Conservation (phyloP, 139 green algal species). For the Nannochloris sp. region DNA sequence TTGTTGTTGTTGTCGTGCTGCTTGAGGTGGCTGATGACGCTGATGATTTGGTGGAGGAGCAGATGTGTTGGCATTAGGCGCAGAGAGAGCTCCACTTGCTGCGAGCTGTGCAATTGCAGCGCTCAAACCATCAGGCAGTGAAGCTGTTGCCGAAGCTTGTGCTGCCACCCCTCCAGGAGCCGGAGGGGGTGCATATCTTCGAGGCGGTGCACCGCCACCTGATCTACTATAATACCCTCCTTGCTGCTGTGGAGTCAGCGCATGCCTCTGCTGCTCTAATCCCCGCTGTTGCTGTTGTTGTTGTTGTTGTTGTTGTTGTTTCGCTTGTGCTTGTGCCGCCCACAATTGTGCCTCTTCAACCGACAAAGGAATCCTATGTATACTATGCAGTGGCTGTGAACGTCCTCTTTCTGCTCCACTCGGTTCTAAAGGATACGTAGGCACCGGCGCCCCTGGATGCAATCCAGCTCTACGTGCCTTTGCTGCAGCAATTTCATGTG, state of each 20-base stretch:
- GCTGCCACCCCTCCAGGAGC: slow-evolving; percentile 2
- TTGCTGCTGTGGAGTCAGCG: neutral
- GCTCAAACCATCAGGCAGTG: neutral
- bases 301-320: no score
- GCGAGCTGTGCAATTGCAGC: neutral
- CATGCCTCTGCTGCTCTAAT: neutral
- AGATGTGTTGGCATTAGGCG: neutral
- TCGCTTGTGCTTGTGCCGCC: neutral
- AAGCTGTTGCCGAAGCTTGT: slow-evolving; percentile 3
- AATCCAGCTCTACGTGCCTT: no score
- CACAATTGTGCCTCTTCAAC: neutral
- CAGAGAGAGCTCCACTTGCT: neutral
- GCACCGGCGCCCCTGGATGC: no score
- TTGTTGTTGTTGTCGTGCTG: no score
- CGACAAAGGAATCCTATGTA: neutral
- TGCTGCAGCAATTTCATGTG: no score
- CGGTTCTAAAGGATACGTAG: no score
- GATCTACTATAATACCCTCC: neutral
- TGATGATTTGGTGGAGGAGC: no score
- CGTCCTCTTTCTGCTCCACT: no score
- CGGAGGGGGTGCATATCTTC: slow-evolving; percentile 10
- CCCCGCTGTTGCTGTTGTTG: neutral
- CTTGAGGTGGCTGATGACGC: no score
- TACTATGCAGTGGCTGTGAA: neutral
- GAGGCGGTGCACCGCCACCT: slow-evolving; percentile 2